Base-by-base conservation (phyloP, 2,329 filamentous ascomycete genomes). In the Microcyclosporella mali region DNA sequence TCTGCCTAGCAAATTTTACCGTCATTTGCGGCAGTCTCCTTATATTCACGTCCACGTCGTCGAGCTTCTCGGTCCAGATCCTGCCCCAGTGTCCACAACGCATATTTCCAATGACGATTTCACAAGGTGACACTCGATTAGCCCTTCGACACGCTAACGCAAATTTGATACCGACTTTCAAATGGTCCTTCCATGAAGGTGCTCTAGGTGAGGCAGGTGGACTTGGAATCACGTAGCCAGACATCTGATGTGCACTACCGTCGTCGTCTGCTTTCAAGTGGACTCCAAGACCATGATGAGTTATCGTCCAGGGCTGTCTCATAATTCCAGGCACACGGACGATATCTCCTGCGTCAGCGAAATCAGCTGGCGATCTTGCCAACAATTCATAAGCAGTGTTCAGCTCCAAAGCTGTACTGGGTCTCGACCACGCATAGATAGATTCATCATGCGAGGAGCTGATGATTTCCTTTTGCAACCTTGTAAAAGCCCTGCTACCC, bases 401-500 rank as follows among this genome's bases (percentile, higher is more conserved):
- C 12, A 17, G 7, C 11, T 35, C 17, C 11, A 35, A 19, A 6
- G 33, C 10, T 6, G 14, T 19, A 17, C 14, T 16, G 7, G 14
- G 6, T 16, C 12, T 16, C 6, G 21, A 12, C 35, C 35, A 37
- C 6, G 35, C 35, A 15, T 37, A 37, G 8, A 37, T 37, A 3
- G 35, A 29, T 12, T 37, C 35, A 17, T 37, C 35, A 17, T 37
- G 35, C 3, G 35, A 37, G 12, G 8, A 14, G n/a, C 27, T 11
- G 21, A 46, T 37, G 25, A 46, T 42, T 15, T 41, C 44, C 2
- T 39, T 16, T 18, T 46, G 44, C 10, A 46, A 32, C 31, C 44
- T 28, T 10, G 17, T 15, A 19, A 46, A 46, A 2, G 44, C 39
- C 11, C 36, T 28, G n/a, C 6, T 28, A n/a, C 39, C 34, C 14